These are phyloP conservation scores for Verbena officinalis DNA, from an alignment of 257 asterid species.

Conservation along the genomic window DNA sequence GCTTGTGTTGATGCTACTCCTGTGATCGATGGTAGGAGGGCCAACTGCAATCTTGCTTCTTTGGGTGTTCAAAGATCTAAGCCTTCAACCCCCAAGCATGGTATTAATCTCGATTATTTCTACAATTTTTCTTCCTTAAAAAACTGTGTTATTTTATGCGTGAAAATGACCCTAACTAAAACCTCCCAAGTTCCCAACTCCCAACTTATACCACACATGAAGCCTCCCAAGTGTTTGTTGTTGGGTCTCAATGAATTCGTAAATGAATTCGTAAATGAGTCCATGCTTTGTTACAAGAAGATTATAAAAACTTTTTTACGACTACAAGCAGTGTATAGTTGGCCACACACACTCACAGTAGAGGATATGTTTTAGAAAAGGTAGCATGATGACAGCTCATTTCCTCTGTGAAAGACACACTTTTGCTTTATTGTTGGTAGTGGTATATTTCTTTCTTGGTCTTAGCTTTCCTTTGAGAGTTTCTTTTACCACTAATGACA, in stretches of 20 bases:
- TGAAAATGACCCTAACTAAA: background rate
- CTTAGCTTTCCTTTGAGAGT: constrained; percentile 23
- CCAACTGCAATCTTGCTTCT: constrained; percentile 97
- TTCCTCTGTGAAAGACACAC: constrained; percentile 41
- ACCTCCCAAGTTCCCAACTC: constrained; percentile 1
- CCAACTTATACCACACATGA: too few relatives aligned
- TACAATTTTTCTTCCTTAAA: background rate
- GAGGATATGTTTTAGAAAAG: constrained; percentile 43
- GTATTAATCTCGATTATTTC: constrained; percentile 24
- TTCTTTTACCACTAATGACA: background rate
- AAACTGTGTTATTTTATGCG: constrained; percentile 3
- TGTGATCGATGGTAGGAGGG: constrained; percentile 95
- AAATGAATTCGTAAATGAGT: background rate
- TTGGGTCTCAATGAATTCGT: constrained; percentile 14
- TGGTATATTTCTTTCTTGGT: constrained; percentile 22
- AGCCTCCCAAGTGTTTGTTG: background rate
- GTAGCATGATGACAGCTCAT: constrained; percentile 67
- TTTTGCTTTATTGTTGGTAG: constrained; percentile 48
- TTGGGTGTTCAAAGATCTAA: constrained; percentile 95
- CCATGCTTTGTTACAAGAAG: too few relatives aligned
- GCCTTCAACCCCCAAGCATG: constrained; percentile 90
- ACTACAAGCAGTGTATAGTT: constrained; percentile 21
- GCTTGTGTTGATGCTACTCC: constrained; percentile 96
- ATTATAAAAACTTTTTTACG: background rate
- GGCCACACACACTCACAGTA: constrained; percentile 14